A percentile compares a stretch with the other conserved stretches of the same genome.
These are phyloP conservation scores for Tolypocladium capitatum DNA, from an alignment of 2,329 filamentous ascomycete species.

Conservation along the genomic window DNA sequence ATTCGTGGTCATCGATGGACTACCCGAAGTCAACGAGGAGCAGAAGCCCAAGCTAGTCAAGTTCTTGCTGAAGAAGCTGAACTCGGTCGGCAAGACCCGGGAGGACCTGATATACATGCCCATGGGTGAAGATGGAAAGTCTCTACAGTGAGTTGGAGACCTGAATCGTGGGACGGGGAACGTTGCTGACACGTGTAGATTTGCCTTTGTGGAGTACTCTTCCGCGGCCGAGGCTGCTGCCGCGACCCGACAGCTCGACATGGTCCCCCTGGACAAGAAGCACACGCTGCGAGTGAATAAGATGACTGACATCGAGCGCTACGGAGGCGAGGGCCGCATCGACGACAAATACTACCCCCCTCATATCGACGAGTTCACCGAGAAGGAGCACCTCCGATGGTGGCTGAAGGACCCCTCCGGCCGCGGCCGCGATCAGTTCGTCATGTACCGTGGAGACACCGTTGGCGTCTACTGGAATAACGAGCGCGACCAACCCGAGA, in stretches of 20 bases:
- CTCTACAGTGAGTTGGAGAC: constrained; percentile 54
- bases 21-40: constrained; percentile 78
- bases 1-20: constrained; percentile 90
- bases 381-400: constrained; percentile 89
- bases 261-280: constrained; percentile 85
- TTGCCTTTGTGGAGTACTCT: constrained; percentile 94
- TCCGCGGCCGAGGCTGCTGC: constrained; percentile 79
- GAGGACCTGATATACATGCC: constrained; percentile 93
- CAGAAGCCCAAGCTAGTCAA: constrained; percentile 91
- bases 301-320: constrained; percentile 93
- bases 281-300: constrained; percentile 96
- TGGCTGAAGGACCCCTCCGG: constrained; percentile 72
- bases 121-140: constrained; percentile 73
- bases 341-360: constrained; percentile 83
- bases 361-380: constrained; percentile 68
- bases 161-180: background rate
- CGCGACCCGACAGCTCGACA: constrained; percentile 79
- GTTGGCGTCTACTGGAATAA: constrained; percentile 98
- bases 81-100: constrained; percentile 67
- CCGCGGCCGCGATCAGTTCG: constrained; percentile 87
- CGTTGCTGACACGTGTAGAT: constrained; percentile 37
- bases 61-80: constrained; percentile 89
- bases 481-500: constrained; percentile 80
- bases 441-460: constrained; percentile 81
- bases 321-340: constrained; percentile 82